These are phyloP conservation scores for Mercurialis annua DNA, from an alignment of 345 rosid genomes.

Conservation along the genomic window DNA sequence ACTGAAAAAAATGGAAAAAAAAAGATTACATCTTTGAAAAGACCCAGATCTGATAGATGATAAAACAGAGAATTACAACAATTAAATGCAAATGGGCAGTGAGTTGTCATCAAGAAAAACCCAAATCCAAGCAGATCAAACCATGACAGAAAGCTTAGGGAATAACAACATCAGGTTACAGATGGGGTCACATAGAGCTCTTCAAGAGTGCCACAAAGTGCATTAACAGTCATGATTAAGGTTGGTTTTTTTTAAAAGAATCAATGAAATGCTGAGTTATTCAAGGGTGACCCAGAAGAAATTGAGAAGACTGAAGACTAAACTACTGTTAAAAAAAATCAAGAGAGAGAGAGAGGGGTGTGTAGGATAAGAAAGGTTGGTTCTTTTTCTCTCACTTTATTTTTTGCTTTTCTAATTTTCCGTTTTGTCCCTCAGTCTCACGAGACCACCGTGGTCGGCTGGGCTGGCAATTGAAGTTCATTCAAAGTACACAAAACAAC, in stretches of 20 bases:
- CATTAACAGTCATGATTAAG: conserved; percentile 35
- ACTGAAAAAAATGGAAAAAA: conserved; percentile 23
- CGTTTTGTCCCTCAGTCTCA: conserved; percentile 58
- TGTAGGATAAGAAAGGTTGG: conserved; percentile 27
- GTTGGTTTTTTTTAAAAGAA: conserved; percentile 9
- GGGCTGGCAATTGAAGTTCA: conserved; percentile 50
- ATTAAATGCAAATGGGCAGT: conserved; percentile 21
- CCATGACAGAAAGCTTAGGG: conserved; percentile 23
- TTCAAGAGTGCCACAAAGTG: conserved; percentile 29
- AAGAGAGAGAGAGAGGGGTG: conserved; percentile 31
- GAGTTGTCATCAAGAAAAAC: conserved; percentile 28
- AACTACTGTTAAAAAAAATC: conserved; percentile 16
- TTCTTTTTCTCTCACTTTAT: not conserved
- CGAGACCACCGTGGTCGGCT: conserved; percentile 57
- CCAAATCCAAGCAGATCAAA: conserved; percentile 43
- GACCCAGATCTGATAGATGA: conserved; percentile 41
- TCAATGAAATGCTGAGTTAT: conserved; percentile 5
- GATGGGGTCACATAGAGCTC: conserved; percentile 33
- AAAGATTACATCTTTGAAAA: conserved; percentile 44
- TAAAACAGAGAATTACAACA: conserved; percentile 28
- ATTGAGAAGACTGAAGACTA: conserved; percentile 24
- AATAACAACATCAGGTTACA: conserved; percentile 34
- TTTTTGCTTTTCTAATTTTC: conserved; percentile 5
- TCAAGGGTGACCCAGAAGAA: conserved; percentile 18
- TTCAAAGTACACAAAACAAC: conserved; percentile 23